Evolutionary conservation across 139 green algal species (phyloP), one percentile per base, ranked within the genome.

Genomic region (Ettlia oleoabundans): DNA sequence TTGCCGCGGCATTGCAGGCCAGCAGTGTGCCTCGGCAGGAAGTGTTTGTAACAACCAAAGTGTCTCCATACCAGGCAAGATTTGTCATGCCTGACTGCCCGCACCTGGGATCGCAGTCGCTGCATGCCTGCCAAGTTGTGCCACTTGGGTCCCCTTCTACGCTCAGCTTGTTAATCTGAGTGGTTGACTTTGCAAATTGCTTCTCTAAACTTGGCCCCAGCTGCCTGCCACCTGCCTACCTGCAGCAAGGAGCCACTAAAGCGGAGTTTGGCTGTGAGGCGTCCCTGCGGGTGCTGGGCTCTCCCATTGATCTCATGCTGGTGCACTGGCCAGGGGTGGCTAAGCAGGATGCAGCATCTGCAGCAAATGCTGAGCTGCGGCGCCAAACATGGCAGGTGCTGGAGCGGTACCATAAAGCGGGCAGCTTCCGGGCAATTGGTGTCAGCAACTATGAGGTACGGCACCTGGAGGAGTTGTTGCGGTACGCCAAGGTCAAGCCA

Each of bases 361-460:
- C 77, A 0, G 35, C 22, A 32, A 82, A 89, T 10, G 76, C 79
- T 18, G 61, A 72, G 2, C 33, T 47, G 5, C 66, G 91, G n/a
- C 38, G 66, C 51, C 84, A 90, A 28, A 91, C 90, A 30, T 95
- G 91, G 91, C 62, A 82, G 32, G 91, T 88, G 6, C 80, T 94
- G 51, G 90, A 94, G 70, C 76, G 78, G 37, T 47, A 84, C 19
- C 67, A 82, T 21, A 13, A 32, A 24, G 52, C 87, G 77, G 89
- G 89, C 21, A 51, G 71, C 28, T 64, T 93, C 62, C 58, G 83
- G n/a, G 84, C 74, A 47, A 95, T 95, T 43, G 92, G 92, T 9
- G 92, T 95, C 8, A 87, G 64, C 78, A 95, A 95, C 83, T 95
- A 91, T 62, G 81, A 81, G 40, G 65, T 89, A 28, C 63, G 73